Evolutionary conservation across 2,329 filamentous ascomycete genomes (phyloP).

Genomic region (Trichoderma sp.): DNA sequence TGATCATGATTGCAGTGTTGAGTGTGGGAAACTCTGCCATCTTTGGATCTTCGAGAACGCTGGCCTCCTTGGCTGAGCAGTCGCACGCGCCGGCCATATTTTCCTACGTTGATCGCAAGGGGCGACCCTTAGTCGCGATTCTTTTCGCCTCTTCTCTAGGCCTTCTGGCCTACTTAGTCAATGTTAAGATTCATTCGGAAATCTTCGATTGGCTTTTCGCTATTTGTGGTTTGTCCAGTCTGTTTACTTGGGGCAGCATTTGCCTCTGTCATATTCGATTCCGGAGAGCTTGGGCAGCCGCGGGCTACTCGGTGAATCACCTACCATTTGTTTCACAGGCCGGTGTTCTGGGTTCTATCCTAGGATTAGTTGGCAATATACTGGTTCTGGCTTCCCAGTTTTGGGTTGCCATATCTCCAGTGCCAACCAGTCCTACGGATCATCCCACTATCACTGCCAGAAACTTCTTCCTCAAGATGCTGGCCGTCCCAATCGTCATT

Average conservation of each 20-base stretch:
- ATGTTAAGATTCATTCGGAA: neutral
- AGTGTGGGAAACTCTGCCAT: slow-evolving; percentile 4
- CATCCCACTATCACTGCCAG: neutral
- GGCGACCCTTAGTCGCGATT: neutral
- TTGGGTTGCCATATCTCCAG: neutral
- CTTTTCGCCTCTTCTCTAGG: neutral
- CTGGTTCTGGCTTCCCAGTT: neutral
- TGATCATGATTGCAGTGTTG: slow-evolving; percentile 1
- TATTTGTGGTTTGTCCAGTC: neutral
- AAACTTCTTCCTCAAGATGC: neutral
- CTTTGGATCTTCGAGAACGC: neutral
- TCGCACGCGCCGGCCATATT: slow-evolving; percentile 3
- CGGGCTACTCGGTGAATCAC: neutral
- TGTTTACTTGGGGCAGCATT: slow-evolving; percentile 6
- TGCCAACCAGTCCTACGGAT: neutral
- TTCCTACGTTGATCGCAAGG: slow-evolving; percentile 7
- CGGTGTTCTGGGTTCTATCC: neutral
- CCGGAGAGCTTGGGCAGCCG: neutral
- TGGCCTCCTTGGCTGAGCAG: neutral
- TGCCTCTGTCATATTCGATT: slow-evolving; percentile 8
- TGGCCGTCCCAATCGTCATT: slow-evolving; percentile 2
- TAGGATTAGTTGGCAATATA: neutral
- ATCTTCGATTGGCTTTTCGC: slow-evolving; percentile 5
- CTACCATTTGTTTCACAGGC: neutral
- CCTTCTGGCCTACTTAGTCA: neutral